Conservation (phyloP, 2,329 filamentous ascomycete species). For the Paecilomyces formosus region DNA sequence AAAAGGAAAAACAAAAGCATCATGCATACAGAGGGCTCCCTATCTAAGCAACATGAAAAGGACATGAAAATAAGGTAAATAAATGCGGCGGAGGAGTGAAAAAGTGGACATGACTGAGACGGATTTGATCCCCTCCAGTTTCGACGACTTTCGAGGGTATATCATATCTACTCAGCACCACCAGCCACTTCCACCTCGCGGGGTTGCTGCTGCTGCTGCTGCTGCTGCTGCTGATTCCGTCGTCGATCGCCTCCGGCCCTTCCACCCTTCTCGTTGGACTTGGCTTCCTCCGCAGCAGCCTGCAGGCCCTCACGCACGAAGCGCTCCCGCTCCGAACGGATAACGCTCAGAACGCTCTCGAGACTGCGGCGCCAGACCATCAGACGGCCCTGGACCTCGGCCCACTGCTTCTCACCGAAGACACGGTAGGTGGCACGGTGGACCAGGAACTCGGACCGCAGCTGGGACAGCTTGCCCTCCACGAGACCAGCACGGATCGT, state of each 20-base stretch:
- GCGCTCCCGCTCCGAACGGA: constrained; percentile 73
- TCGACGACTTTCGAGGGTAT: not conserved
- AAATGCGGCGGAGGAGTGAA: not conserved
- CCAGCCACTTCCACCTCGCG: constrained; percentile 31
- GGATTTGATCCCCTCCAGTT: not conserved
- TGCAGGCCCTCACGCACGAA: constrained; percentile 61
- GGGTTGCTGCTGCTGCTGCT: constrained; percentile 17
- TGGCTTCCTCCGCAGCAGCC: constrained; percentile 51
- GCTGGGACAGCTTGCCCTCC: constrained; percentile 91
- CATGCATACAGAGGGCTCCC: not conserved
- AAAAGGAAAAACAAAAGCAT: constrained; percentile 3
- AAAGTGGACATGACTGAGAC: not conserved
- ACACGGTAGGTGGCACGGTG: constrained; percentile 95
- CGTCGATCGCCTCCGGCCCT: constrained; percentile 25
- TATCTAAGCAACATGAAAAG: not conserved
- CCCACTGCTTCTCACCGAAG: constrained; percentile 97
- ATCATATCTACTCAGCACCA: constrained; percentile 18
- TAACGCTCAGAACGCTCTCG: constrained; percentile 66
- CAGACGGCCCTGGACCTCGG: constrained; percentile 80
- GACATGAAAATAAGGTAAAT: not conserved
- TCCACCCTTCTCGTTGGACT: constrained; percentile 15
- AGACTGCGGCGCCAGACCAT: constrained; percentile 87
- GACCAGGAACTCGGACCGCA: constrained; percentile 87
- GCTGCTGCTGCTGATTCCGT: constrained; percentile 21
- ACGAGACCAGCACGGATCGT: constrained; percentile 92